A percentile compares a stretch with the other conserved stretches of the same genome.
These are phyloP conservation scores for Cornus florida DNA, from an alignment of 148 eudicot genomes.

Conservation along the genomic window DNA sequence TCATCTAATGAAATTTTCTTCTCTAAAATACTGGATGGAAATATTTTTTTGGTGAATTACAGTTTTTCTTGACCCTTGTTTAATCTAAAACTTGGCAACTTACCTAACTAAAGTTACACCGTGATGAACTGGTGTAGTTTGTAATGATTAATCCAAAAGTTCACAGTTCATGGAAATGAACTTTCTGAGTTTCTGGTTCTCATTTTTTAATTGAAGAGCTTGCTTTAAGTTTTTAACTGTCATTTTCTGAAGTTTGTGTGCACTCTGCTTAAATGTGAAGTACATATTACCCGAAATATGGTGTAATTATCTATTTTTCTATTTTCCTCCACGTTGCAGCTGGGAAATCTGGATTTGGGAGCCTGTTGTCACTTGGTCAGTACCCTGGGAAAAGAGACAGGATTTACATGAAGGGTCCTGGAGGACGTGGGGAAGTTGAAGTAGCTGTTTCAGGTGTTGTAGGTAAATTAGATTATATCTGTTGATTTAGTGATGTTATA, in stretches of 20 bases:
- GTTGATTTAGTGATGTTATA: neutral
- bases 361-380: conserved; percentile 84
- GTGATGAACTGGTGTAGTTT: neutral
- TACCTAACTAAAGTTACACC: no score
- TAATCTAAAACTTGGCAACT: neutral
- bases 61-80: neutral
- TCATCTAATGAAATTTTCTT: neutral
- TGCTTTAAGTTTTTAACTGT: neutral
- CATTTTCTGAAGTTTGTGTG: neutral
- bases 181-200: neutral
- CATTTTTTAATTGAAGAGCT: neutral
- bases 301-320: neutral
- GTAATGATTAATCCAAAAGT: neutral
- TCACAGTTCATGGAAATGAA: neutral
- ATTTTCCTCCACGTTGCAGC: conserved; percentile 40
- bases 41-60: neutral
- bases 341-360: conserved; percentile 82
- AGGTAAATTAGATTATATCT: conserved; percentile 41
- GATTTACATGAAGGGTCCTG: conserved; percentile 97
- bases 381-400: conserved; percentile 76
- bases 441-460: conserved; percentile 94
- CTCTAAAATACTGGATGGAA: neutral
- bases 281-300: neutral
- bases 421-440: conserved; percentile 99
- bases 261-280: neutral